Base-by-base conservation (phyloP, 345 rosid species). In the Orychophragmus violaceus region DNA sequence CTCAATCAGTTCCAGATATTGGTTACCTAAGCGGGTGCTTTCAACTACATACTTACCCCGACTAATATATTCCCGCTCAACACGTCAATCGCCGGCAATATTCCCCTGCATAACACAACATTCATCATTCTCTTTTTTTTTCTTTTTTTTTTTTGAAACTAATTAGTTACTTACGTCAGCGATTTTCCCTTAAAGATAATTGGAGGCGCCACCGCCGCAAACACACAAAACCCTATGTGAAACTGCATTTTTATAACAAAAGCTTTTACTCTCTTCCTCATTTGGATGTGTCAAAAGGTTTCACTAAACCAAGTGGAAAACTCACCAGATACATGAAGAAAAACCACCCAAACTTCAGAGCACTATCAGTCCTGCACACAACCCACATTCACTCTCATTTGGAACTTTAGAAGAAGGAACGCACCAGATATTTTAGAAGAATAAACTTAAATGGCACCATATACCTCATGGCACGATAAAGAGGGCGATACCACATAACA, bases 321-420 rank as follows among this genome's bases (percentile, higher is more conserved):
- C 81, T 77, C 79, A 93, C 98, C 81, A 65, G 21, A 75, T 90
- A 93, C 64, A 59, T 68, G 72, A 90, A 52, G 87, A 93, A 88
- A 77, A 93, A 93, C 89, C 90, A 86, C 59, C 97, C 94, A 66
- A 93, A 93, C 80, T 87, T 90, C 75, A 93, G 79, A 55, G 97
- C 98, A 76, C 97, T 93, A 61, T 90, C 98, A 49, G 96, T 93
- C 90, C 97, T 90, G 88, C 56, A 80, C 63, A 49, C 52, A 61
- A 41, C 68, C 55, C 39, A 53, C 18, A 68, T 17, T 55, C 16
- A 41, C 22, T 52, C 42, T 39, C 21, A 12, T 68, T 23, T 60
- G n/a, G n/a, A n/a, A n/a, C n/a, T n/a, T n/a, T 37, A 6, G 12
- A 58, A 7, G 44, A 49, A 49, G 59, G 52, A 50, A n/a, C 29